Percentiles rank a stretch among this genome's conserved stretches.
Evolutionary conservation across 495 filamentous ascomycete genomes (phyloP).

Genomic region (Xylaria nigripes): DNA sequence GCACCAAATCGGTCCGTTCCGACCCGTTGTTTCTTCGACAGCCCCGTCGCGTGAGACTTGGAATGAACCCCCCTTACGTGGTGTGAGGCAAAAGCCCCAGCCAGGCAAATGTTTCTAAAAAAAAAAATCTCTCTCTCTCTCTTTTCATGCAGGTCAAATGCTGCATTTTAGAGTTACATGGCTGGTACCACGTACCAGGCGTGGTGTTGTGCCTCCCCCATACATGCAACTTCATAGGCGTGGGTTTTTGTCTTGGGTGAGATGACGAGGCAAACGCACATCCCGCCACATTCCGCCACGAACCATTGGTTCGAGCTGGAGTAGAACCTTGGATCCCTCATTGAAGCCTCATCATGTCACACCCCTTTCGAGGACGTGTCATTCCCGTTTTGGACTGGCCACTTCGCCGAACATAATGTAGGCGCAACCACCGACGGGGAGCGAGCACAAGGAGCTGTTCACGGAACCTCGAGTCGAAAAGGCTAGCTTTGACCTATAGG

Average conservation of each 20-base stretch:
- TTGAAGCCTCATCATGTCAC: not conserved
- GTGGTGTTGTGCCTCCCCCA: too few species aligned
- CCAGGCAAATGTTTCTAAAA: too few species aligned
- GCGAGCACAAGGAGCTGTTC: too few species aligned
- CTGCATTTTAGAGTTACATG: too few species aligned
- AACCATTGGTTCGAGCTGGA: not conserved
- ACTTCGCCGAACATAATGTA: not conserved
- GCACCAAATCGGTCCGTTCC: not conserved
- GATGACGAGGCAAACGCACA: too few species aligned
- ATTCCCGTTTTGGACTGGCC: slow-evolving; percentile 2
- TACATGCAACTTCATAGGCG: too few species aligned
- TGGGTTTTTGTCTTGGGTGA: too few species aligned
- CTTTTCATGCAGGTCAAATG: too few species aligned
- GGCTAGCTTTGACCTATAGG: too few species aligned
- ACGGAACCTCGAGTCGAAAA: not conserved
- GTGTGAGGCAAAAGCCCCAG: too few species aligned
- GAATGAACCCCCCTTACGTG: not conserved
- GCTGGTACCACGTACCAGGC: too few species aligned
- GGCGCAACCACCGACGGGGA: not conserved
- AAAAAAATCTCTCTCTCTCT: too few species aligned
- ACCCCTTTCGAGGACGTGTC: slow-evolving; percentile 4
- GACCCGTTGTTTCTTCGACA: not conserved
- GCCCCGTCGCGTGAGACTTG: not conserved
- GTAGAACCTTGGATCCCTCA: not conserved
- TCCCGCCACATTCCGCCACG: not conserved